Conservation (phyloP, 1,284 basidiomycete species). For the Cutaneotrichosporon sp. region DNA sequence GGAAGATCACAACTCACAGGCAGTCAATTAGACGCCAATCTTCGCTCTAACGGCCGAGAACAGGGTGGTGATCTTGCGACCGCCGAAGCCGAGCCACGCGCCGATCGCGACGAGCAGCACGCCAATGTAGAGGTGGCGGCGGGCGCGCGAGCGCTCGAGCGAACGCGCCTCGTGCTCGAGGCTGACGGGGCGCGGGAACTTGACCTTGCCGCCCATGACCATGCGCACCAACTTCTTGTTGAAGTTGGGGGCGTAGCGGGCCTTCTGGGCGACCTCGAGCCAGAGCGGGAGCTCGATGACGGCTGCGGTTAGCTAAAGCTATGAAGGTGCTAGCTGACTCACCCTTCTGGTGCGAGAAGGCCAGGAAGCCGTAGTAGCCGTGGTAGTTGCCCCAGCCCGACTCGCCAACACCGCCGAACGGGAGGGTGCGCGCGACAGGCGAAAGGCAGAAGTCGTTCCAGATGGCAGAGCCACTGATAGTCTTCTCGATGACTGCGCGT, state of each 20-base stretch:
- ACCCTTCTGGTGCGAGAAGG: slow-evolving; percentile 52
- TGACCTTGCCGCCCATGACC: slow-evolving; percentile 30
- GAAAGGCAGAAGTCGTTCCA: slow-evolving; percentile 52
- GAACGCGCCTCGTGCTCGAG: slow-evolving; percentile 38
- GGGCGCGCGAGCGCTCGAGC: slow-evolving; percentile 11
- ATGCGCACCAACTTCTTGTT: slow-evolving; percentile 29
- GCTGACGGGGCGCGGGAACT: slow-evolving; percentile 41
- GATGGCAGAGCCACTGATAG: slow-evolving; percentile 46
- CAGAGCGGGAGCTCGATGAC: slow-evolving; percentile 41
- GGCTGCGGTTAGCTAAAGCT: slow-evolving; percentile 27
- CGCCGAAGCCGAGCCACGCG: slow-evolving; percentile 21
- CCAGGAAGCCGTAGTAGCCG: slow-evolving; percentile 49
- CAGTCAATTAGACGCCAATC: slow-evolving; percentile 10
- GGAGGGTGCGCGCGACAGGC: slow-evolving; percentile 41
- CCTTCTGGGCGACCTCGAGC: slow-evolving; percentile 27
- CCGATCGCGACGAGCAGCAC: slow-evolving; percentile 18
- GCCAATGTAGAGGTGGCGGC: slow-evolving; percentile 21
- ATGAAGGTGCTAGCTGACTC: slow-evolving; percentile 13
- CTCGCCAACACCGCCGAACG: slow-evolving; percentile 53
- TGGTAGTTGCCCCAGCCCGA: slow-evolving; percentile 53
- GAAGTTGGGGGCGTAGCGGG: slow-evolving; percentile 45
- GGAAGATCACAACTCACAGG: neutral
- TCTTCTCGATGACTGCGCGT: slow-evolving; percentile 41
- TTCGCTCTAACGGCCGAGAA: slow-evolving; percentile 2
- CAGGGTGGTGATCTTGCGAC: slow-evolving; percentile 6